phyloP scores from a whole-genome alignment of 2,329 filamentous ascomycete species.

The Botrytis tulipae region DNA sequence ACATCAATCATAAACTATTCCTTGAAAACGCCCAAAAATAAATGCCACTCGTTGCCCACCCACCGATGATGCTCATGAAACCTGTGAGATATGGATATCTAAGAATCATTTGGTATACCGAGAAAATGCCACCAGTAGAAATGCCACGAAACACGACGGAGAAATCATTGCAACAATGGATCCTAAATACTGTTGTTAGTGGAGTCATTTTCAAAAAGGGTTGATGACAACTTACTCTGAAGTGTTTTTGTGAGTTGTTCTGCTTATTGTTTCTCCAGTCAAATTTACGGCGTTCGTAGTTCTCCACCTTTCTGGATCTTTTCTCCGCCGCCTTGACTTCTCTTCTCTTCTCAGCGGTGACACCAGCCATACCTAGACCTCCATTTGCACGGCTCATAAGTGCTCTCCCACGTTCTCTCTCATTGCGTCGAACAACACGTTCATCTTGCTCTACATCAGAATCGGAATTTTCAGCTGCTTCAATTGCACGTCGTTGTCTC shows the following conservation, averaged over 20 bases:
- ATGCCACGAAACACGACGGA: constrained; percentile 12
- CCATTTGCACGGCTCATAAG: constrained; percentile 68
- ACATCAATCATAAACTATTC: constrained; percentile 14
- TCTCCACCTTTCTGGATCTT: constrained; percentile 63
- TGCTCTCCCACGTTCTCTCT: constrained; percentile 49
- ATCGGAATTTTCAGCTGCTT: constrained; percentile 49
- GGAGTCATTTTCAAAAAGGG: constrained; percentile 6
- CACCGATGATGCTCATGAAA: constrained; percentile 15
- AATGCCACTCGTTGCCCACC: constrained; percentile 5
- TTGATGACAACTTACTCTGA: constrained; percentile 50
- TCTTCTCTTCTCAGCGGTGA: constrained; percentile 71
- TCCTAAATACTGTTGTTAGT: constrained; percentile 36
- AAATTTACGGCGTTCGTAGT: constrained; percentile 60
- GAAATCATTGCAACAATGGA: constrained; percentile 39
- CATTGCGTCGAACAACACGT: constrained; percentile 42
- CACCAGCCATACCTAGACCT: constrained; percentile 74
- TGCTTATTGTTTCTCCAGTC: constrained; percentile 71
- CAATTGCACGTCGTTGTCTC: constrained; percentile 65
- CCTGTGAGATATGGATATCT: constrained; percentile 15
- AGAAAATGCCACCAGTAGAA: constrained; percentile 19
- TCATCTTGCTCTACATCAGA: constrained; percentile 44
- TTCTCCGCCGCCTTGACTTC: constrained; percentile 66
- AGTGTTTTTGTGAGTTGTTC: constrained; percentile 67
- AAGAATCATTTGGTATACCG: constrained; percentile 7
- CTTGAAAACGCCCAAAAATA: constrained; percentile 11